Percentiles rank a stretch among this genome's conserved stretches.
Conservation (phyloP, 2,329 filamentous ascomycete species). For the Triangularia setosa region DNA sequence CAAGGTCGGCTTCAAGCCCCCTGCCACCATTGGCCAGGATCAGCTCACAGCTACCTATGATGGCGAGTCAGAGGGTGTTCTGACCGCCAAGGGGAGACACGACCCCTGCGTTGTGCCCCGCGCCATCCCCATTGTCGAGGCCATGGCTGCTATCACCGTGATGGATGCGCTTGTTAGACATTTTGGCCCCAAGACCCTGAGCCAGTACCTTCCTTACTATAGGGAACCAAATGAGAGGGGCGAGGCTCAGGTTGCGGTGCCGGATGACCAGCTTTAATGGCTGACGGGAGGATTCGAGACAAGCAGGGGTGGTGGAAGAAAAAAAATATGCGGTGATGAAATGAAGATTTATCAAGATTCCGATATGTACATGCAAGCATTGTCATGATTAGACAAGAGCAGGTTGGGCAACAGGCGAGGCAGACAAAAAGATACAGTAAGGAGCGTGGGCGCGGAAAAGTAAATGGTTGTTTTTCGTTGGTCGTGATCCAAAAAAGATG, state of each 20-base stretch:
- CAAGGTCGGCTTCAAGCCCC: constrained; percentile 89
- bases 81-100: constrained; percentile 90
- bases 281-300: background rate
- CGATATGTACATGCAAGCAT: background rate
- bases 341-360: background rate
- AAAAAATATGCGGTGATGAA: background rate
- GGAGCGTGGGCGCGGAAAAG: background rate
- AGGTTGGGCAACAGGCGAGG: background rate
- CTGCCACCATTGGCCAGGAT: constrained; percentile 86
- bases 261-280: background rate
- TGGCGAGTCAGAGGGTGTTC: constrained; percentile 62
- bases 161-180: constrained; percentile 54
- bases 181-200: background rate
- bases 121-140: constrained; percentile 83
- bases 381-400: background rate
- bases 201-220: background rate
- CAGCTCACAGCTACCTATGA: constrained; percentile 82
- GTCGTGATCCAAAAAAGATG: background rate
- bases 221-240: background rate
- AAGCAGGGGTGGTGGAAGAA: background rate
- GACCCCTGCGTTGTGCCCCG: constrained; percentile 90
- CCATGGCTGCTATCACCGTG: constrained; percentile 83
- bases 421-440: background rate
- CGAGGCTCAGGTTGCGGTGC: background rate
- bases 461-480: background rate